Evolutionary conservation across 2,329 filamentous ascomycete genomes (phyloP).

Genomic region (Phaeosphaeriaceae sp.): DNA sequence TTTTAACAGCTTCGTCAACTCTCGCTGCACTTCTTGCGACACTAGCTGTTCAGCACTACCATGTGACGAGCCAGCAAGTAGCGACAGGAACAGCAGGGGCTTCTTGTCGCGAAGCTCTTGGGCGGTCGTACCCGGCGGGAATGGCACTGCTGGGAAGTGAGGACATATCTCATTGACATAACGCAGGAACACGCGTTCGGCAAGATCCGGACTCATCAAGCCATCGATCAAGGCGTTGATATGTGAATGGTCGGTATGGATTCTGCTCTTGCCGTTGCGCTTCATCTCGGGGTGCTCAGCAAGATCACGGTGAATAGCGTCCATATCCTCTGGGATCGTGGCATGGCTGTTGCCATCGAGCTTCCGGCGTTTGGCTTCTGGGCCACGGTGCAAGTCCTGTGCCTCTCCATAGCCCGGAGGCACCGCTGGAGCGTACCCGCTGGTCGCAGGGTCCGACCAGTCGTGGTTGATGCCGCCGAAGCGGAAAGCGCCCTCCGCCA

Average conservation of each 20-base stretch:
- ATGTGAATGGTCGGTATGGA: conserved; percentile 45
- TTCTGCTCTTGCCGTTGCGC: conserved; percentile 34
- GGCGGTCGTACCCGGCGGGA: conserved; percentile 62
- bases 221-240: conserved; percentile 50
- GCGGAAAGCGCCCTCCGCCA: conserved; percentile 35
- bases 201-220: conserved; percentile 60
- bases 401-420: conserved; percentile 42
- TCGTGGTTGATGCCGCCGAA: conserved; percentile 38
- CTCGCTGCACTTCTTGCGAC: conserved; percentile 63
- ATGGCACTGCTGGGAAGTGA: conserved; percentile 65
- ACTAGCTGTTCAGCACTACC: conserved; percentile 53
- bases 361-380: conserved; percentile 43
- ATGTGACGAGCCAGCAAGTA: conserved; percentile 61
- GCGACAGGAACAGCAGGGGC: conserved; percentile 65
- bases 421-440: conserved; percentile 29
- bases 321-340: conserved; percentile 48
- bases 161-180: conserved; percentile 63
- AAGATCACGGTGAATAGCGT: conserved; percentile 45
- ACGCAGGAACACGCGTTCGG: conserved; percentile 63
- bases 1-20: conserved; percentile 73
- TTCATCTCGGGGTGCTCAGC: conserved; percentile 45
- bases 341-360: conserved; percentile 35
- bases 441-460: conserved; percentile 29
- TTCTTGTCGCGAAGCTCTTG: conserved; percentile 63
- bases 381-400: conserved; percentile 37